Percentiles rank a stretch among this genome's conserved stretches.
phyloP scores from a whole-genome alignment of 2,329 filamentous ascomycete species.

The Hymenoscyphus salicellus region DNA sequence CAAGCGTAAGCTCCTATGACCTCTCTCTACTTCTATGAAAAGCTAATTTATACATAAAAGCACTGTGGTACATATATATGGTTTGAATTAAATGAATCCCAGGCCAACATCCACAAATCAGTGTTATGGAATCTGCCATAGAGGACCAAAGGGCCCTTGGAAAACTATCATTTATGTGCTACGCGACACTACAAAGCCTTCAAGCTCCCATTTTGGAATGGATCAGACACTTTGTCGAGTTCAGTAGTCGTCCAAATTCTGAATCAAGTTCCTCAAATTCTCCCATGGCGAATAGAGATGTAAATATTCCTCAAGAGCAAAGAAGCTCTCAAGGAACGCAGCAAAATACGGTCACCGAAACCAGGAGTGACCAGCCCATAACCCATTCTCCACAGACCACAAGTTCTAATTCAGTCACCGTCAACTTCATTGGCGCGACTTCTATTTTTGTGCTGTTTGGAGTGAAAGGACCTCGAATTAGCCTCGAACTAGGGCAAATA shows the following conservation, averaged over 20 bases:
- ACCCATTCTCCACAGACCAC: too few species aligned
- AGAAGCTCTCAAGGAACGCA: too few species aligned
- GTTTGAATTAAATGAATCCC: not conserved
- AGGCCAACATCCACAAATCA: not conserved
- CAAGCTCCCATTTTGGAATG: not conserved
- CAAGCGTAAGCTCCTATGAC: not conserved
- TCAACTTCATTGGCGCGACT: not conserved
- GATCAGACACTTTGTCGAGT: not conserved
- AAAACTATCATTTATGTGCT: not conserved
- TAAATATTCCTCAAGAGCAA: too few species aligned
- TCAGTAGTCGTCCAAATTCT: not conserved
- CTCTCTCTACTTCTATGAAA: not conserved
- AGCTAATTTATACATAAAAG: not conserved
- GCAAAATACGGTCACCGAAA: too few species aligned
- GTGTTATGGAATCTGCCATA: not conserved
- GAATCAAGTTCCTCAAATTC: too few species aligned
- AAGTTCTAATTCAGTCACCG: too few species aligned
- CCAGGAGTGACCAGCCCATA: too few species aligned
- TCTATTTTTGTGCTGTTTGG: not conserved
- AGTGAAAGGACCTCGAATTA: not conserved
- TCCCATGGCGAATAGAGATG: too few species aligned
- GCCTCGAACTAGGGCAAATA: not conserved
- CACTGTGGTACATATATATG: not conserved
- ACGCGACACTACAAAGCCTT: not conserved
- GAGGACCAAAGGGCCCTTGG: not conserved